Percentiles rank a stretch among this genome's conserved stretches.
Evolutionary conservation across 176 grass and related monocot genomes (phyloP).

Genomic region (Elymus sibiricus): DNA sequence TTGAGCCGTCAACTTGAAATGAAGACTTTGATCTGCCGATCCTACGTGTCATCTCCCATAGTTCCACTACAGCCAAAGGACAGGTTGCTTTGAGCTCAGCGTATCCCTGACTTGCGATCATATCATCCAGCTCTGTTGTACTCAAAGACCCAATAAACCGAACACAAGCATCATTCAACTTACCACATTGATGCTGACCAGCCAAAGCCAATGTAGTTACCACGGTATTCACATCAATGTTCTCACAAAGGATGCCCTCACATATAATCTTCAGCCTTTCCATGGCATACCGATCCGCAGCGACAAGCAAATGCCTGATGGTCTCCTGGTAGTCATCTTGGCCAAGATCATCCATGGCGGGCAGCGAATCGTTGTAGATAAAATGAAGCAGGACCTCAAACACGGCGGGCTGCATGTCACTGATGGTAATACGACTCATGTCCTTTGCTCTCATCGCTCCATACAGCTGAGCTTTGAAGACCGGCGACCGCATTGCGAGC

Average conservation of each 20-base stretch:
- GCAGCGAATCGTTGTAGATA: background rate
- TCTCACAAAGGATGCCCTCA: background rate
- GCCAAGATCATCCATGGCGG: background rate
- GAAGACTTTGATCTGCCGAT: background rate
- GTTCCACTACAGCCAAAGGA: background rate
- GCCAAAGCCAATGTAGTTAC: background rate
- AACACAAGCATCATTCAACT: background rate
- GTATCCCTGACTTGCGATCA: background rate
- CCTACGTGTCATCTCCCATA: background rate
- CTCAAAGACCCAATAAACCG: background rate
- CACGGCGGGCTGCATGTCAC: background rate
- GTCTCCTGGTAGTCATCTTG: background rate
- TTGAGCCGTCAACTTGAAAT: background rate
- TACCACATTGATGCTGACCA: background rate
- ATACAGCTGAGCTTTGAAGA: background rate
- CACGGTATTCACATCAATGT: background rate
- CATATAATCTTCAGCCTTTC: background rate
- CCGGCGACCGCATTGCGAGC: background rate
- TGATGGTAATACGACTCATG: background rate
- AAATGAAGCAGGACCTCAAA: background rate
- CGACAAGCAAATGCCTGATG: background rate
- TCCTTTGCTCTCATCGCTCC: background rate
- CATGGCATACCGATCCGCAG: background rate
- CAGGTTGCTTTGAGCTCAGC: background rate
- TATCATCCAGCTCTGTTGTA: background rate